Base-by-base conservation (phyloP, 345 rosid species). In the Gossypium sturtianum region DNA sequence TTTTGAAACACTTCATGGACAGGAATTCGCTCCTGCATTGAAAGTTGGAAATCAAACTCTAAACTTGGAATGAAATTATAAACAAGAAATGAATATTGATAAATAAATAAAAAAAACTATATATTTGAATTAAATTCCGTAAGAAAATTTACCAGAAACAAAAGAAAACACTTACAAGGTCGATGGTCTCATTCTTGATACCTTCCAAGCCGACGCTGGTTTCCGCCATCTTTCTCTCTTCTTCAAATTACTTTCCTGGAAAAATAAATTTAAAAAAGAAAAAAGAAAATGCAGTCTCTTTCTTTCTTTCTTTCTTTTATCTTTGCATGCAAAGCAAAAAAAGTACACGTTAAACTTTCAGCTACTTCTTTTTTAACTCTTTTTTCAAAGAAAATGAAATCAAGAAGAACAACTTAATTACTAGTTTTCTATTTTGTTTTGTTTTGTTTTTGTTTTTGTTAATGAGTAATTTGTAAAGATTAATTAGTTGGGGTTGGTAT, bases 1-100 rank as follows among this genome's bases (percentile, higher is more conserved):
- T 85, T 92, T 78, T 87, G 87, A 74, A 94, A 94, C 66, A 94
- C 97, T 89, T 94, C 97, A 23, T 89, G 88, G 16, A 94, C 80
- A 2, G 98, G 98, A 53, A 94, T 92, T 2, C 85, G 76, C 77
- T 92, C 98, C 98, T 92, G 85, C 76, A 60, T 5, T 34, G 41
- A 34, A 34, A 34, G 17, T 20, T 49, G 2, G 9, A 44, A 23
- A 13, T 56, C 53, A 65, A 41, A 20, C 72, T 45, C 41, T 34
- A 34, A 34, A 34, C 41, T 34, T 9, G 12, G 10, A 45, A 45
- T 45, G 51, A 12, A 47, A 47, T 47, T 11, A 47, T 47, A 47
- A 47, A 34, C 41, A 34, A 34, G 51, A 47, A 47, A 47, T 47
- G 51, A 47, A 47, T 47, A 12, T 47, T 47, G 51, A 47, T 10